phyloP scores from a whole-genome alignment of 2,329 filamentous ascomycete genomes.

The Ceratocystis cubensis region DNA sequence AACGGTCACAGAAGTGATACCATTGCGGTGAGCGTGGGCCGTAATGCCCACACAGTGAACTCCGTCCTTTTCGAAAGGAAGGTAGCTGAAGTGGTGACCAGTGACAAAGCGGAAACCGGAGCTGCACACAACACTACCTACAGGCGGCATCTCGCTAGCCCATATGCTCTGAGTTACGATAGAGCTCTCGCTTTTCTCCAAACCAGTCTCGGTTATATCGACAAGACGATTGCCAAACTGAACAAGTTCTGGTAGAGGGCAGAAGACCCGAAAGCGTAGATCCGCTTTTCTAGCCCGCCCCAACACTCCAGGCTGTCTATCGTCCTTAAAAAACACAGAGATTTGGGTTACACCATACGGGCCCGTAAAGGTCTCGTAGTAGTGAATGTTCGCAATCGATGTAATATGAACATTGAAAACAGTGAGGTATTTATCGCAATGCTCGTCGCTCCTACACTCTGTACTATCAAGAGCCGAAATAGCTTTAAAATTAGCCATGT shows the following conservation, averaged over 20 bases:
- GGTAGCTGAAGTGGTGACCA: slow-evolving; percentile 7
- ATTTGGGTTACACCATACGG: neutral
- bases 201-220: neutral
- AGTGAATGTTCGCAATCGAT: neutral
- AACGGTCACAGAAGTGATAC: neutral
- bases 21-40: neutral
- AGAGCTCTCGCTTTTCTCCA: neutral
- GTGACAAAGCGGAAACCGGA: neutral
- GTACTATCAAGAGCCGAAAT: neutral
- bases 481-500: neutral
- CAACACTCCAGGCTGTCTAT: neutral
- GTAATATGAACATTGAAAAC: neutral
- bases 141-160: slow-evolving; percentile 6
- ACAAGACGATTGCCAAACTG: neutral
- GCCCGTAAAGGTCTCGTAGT: neutral
- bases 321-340: neutral
- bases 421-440: neutral
- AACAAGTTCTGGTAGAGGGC: neutral
- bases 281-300: neutral
- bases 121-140: neutral
- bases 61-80: slow-evolving; percentile 7
- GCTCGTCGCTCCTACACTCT: neutral
- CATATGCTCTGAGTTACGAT: neutral
- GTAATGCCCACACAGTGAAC: neutral
- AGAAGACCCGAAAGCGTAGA: neutral